Percentiles rank a stretch among this genome's conserved stretches.
Conservation (phyloP, 139 green algal genomes). For the Gonium pectorale region DNA sequence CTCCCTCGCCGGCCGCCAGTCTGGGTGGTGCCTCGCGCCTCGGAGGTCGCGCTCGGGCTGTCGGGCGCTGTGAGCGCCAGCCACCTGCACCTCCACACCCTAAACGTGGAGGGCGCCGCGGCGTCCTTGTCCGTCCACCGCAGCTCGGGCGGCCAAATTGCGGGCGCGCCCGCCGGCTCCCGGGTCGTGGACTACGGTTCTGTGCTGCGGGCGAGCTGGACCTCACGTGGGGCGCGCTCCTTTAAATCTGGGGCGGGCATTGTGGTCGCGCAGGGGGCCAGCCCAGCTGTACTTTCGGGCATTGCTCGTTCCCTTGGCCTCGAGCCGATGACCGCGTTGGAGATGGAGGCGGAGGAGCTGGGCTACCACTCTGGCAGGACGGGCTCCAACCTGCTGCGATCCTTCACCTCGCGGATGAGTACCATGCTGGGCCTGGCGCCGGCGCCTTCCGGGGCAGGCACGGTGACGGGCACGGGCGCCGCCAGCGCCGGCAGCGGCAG, state of each 20-base stretch:
- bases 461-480: background rate
- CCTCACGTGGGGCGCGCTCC: background rate
- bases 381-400: background rate
- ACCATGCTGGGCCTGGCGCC: conserved; percentile 19
- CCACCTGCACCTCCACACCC: background rate
- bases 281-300: background rate
- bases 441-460: background rate
- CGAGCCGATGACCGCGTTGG: background rate
- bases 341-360: background rate
- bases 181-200: background rate
- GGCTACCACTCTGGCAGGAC: background rate
- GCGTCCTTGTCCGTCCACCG: background rate
- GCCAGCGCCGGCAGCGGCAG: background rate
- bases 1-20: background rate
- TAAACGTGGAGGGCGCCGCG: background rate
- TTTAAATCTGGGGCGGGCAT: background rate
- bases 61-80: background rate
- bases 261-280: background rate
- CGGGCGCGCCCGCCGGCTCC: background rate
- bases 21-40: conserved; percentile 5
- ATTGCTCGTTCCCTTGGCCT: background rate
- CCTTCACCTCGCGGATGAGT: conserved; percentile 25
- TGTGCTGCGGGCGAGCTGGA: conserved; percentile 6
- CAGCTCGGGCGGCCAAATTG: background rate
- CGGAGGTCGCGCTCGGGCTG: background rate